Base-by-base conservation (phyloP, 768 basidiomycete genomes). In the Scleroderma citrinum region DNA sequence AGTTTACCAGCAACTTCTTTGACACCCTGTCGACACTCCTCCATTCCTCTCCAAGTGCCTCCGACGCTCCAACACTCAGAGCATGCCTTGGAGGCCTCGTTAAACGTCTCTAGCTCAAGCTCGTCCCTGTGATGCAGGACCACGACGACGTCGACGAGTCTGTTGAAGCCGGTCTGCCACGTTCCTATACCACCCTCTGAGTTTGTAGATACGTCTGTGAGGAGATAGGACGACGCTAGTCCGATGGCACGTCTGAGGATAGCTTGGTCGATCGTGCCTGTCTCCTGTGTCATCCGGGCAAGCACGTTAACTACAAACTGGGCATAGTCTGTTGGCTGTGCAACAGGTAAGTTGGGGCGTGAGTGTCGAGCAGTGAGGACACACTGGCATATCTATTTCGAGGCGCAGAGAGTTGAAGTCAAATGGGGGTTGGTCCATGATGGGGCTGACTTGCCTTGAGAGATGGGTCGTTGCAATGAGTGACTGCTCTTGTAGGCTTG, bases 41-140 rank as follows among this genome's bases (percentile, higher is more conserved):
- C 79, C 52, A 90, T 66, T 14, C 80, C 83, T 26, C 76, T 70
- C 84, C 85, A 90, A 17, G 78, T 76, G 0, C 78, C 80, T 0
- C 82, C 78, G 2, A 81, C 78, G 14, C 74, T 80, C 88, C 88
- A 92, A 62, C 87, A 88, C 61, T 92, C 89, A 16, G 84, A 85
- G 57, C 87, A 88, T 13, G 78, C 72, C 58, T 60, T 61, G 46
- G 62, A 61, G 1, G 85, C 85, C 36, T 76, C 80, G 58, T 80
- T 82, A 37, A 91, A 63, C 6, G 89, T 90, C 54, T 84, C 85
- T n/a, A 85, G 69, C 56, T 90, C 84, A 36, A 91, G 75, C 53
- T 87, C 85, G 20, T 73, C 70, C 46, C 77, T 72, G 26, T 69
- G 65, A 58, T 92, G 84, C 29, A 92, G 75, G n/a, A 77, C 83